Evolutionary conservation across 2,329 filamentous ascomycete species (phyloP).

Genomic region (Xylaria sp.): DNA sequence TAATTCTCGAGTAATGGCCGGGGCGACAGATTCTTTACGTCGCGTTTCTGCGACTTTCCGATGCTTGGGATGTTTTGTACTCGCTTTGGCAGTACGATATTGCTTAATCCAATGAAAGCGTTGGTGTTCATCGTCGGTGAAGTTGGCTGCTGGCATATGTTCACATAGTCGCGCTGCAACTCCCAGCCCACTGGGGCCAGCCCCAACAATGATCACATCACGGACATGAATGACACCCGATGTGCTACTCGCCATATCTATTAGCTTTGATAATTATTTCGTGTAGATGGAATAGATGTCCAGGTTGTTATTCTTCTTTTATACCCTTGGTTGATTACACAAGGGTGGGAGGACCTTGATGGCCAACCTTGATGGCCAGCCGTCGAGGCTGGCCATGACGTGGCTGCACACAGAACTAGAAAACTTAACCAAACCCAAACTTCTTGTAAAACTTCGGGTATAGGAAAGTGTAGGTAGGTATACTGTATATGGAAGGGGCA

Average conservation of each 20-base stretch:
- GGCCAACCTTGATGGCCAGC: conserved; percentile 32
- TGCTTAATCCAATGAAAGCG: conserved; percentile 82
- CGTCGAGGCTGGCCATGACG: not conserved
- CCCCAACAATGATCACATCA: conserved; percentile 79
- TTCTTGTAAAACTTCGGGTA: not conserved
- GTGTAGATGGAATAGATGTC: not conserved
- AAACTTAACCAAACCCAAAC: not conserved
- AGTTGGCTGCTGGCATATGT: conserved; percentile 78
- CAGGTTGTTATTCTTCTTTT: conserved; percentile 11
- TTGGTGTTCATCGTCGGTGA: conserved; percentile 84
- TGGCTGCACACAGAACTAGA: not conserved
- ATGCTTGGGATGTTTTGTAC: conserved; percentile 60
- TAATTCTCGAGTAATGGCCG: conserved; percentile 37
- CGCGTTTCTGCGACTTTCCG: conserved; percentile 52
- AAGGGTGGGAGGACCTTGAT: conserved; percentile 26
- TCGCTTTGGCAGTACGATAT: conserved; percentile 66
- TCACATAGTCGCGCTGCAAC: conserved; percentile 78
- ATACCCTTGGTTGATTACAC: not conserved
- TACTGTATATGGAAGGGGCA: not conserved
- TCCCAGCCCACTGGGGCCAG: conserved; percentile 78
- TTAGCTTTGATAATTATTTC: conserved; percentile 4
- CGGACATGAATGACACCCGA: conserved; percentile 53
- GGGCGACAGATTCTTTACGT: conserved; percentile 47
- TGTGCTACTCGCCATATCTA: conserved; percentile 34
- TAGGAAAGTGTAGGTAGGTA: not conserved